Conservation (phyloP, 108 stramenopile species). For the Conticribra guillardii region DNA sequence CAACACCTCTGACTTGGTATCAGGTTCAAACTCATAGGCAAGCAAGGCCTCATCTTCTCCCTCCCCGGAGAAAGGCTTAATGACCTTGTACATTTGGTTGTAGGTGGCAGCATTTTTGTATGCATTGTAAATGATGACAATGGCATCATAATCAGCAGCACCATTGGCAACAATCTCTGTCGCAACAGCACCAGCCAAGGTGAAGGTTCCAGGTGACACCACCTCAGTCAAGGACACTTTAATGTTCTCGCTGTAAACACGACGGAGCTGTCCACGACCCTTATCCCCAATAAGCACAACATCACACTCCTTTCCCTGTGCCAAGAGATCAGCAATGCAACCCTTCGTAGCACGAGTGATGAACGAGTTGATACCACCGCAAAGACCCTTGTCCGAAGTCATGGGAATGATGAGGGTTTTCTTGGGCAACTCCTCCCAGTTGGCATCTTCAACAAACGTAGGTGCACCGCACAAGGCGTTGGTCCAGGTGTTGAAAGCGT, state of each 20-base stretch:
- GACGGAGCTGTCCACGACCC: slow-evolving; percentile 92
- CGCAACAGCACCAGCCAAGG: slow-evolving; percentile 80
- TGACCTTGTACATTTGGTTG: slow-evolving; percentile 87
- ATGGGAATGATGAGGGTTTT: slow-evolving; percentile 92
- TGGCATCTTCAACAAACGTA: slow-evolving; percentile 59
- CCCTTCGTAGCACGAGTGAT: slow-evolving; percentile 83
- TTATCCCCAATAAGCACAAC: slow-evolving; percentile 98
- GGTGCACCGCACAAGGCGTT: slow-evolving; percentile 62
- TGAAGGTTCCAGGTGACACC: slow-evolving; percentile 78
- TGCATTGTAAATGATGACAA: slow-evolving; percentile 84
- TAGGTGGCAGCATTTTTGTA: slow-evolving; percentile 87
- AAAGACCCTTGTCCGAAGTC: slow-evolving; percentile 98
- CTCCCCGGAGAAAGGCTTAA: slow-evolving; percentile 71
- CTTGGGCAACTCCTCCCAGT: slow-evolving; percentile 86
- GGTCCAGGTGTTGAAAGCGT: slow-evolving; percentile 86
- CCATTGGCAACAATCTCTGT: slow-evolving; percentile 82
- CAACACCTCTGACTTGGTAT: slow-evolving; percentile 93
- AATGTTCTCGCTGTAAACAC: slow-evolving; percentile 70
- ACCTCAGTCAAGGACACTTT: slow-evolving; percentile 77
- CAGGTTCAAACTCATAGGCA: slow-evolving; percentile 97
- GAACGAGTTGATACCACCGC: slow-evolving; percentile 98
- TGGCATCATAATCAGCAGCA: slow-evolving; percentile 82
- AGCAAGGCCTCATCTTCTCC: slow-evolving; percentile 73
- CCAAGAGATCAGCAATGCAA: slow-evolving; percentile 59
- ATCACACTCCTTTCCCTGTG: slow-evolving; percentile 84